These are phyloP conservation scores for Trebouxia gelatinosa DNA, from an alignment of 163 green algal species.

Conservation along the genomic window DNA sequence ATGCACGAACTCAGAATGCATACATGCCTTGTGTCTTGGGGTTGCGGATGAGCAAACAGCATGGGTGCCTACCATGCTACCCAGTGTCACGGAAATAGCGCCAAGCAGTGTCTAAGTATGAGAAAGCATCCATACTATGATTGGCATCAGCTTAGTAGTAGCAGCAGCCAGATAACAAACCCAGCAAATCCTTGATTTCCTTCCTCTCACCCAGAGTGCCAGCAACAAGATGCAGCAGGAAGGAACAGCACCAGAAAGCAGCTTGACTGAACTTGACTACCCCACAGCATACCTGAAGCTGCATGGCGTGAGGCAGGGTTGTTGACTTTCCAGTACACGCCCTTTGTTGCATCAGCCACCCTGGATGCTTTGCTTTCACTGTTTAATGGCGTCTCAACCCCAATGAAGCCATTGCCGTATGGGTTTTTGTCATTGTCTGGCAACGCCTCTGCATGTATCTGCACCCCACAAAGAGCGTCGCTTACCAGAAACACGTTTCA, in stretches of 20 bases:
- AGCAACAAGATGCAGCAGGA: neutral
- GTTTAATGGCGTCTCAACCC: slow-evolving; percentile 53
- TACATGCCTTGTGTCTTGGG: too few relatives aligned
- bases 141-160: too few relatives aligned
- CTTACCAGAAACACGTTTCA: too few relatives aligned
- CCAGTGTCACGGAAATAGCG: too few relatives aligned
- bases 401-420: slow-evolving; percentile 58
- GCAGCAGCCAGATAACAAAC: too few relatives aligned
- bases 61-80: too few relatives aligned
- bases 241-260: neutral
- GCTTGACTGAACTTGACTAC: neutral
- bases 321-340: slow-evolving; percentile 65
- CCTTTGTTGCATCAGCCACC: slow-evolving; percentile 35
- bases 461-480: neutral
- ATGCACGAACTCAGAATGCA: too few relatives aligned
- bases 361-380: slow-evolving; percentile 48
- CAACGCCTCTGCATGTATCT: slow-evolving; percentile 58
- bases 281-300: slow-evolving; percentile 43
- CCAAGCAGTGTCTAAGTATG: too few relatives aligned
- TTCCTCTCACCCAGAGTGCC: neutral
- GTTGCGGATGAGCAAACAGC: too few relatives aligned
- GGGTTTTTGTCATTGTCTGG: slow-evolving; percentile 61
- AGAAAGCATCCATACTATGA: too few relatives aligned
- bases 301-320: slow-evolving; percentile 67
- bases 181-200: neutral